These are phyloP conservation scores for Cercospora sp. DNA, from an alignment of 2,329 filamentous ascomycete genomes.

Conservation along the genomic window DNA sequence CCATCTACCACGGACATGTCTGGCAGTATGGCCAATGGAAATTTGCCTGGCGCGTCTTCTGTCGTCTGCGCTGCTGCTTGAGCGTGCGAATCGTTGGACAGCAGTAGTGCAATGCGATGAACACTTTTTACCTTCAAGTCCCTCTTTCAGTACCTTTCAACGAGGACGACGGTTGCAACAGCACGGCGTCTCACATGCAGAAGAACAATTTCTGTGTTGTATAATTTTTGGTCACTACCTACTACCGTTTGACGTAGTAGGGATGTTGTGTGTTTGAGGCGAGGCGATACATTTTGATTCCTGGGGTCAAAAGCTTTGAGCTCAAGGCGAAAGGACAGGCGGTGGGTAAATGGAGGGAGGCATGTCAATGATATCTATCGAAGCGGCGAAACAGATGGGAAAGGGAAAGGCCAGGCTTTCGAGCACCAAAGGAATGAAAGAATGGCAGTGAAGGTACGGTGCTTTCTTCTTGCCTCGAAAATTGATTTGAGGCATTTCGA, in stretches of 20 bases:
- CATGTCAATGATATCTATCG: no score
- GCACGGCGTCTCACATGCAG: background rate
- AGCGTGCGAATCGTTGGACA: background rate
- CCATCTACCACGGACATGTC: background rate
- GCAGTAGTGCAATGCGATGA: background rate
- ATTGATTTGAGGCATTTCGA: background rate
- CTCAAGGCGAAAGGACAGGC: no score
- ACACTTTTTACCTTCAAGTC: background rate
- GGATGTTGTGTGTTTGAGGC: no score
- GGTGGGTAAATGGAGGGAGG: no score
- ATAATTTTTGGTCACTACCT: background rate
- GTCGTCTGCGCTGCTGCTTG: background rate
- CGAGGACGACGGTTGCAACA: background rate
- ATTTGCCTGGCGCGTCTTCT: background rate
- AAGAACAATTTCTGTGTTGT: background rate
- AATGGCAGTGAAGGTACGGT: background rate
- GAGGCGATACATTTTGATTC: background rate
- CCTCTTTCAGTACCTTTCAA: background rate
- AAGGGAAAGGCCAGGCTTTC: background rate
- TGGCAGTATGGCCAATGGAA: background rate
- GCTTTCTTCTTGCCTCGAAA: background rate
- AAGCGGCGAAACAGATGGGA: background rate
- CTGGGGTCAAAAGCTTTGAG: background rate
- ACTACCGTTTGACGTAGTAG: no score
- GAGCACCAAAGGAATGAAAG: background rate